phyloP scores from a whole-genome alignment of 352 stramenopile genomes.

The Phytopythium aichiense region DNA sequence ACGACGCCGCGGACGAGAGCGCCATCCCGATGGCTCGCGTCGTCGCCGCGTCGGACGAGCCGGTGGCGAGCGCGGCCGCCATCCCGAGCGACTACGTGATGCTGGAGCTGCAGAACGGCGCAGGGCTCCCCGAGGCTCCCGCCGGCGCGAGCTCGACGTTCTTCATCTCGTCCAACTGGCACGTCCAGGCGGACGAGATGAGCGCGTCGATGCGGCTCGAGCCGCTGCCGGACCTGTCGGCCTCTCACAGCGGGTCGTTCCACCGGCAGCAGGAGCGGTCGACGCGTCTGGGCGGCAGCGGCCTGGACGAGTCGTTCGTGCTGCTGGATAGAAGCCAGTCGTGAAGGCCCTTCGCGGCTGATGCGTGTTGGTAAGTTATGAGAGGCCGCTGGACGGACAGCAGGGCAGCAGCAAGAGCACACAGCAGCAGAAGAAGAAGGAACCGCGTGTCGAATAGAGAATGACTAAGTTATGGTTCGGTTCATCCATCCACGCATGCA shows the following conservation, averaged over 20 bases:
- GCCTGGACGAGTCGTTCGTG: slow-evolving; percentile 72
- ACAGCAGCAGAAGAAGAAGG: not conserved
- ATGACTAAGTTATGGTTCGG: slow-evolving; percentile 5
- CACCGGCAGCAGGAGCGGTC: slow-evolving; percentile 13
- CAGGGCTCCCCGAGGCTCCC: slow-evolving; percentile 35
- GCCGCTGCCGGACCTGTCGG: slow-evolving; percentile 9
- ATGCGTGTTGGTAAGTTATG: slow-evolving; percentile 2
- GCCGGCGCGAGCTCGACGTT: slow-evolving; percentile 51
- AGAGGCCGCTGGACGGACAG: not conserved
- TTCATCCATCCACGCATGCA: not conserved
- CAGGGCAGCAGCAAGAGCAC: not conserved
- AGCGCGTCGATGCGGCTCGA: slow-evolving; percentile 56
- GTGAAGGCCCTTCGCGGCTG: not conserved
- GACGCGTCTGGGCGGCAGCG: slow-evolving; percentile 5
- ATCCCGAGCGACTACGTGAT: slow-evolving; percentile 80
- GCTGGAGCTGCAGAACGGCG: slow-evolving; percentile 71
- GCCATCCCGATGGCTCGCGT: slow-evolving; percentile 58
- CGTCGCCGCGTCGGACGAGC: slow-evolving; percentile 25
- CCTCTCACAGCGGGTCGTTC: slow-evolving; percentile 8
- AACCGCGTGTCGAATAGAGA: slow-evolving; percentile 4
- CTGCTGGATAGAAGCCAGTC: slow-evolving; percentile 38
- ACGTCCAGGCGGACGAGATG: slow-evolving; percentile 75
- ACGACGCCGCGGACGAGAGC: slow-evolving; percentile 13
- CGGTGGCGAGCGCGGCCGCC: slow-evolving; percentile 8
- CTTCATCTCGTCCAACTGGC: slow-evolving; percentile 81